A percentile compares a stretch with the other conserved stretches of the same genome.
phyloP scores from a whole-genome alignment of 768 basidiomycete species.

The Auricularia sp. region DNA sequence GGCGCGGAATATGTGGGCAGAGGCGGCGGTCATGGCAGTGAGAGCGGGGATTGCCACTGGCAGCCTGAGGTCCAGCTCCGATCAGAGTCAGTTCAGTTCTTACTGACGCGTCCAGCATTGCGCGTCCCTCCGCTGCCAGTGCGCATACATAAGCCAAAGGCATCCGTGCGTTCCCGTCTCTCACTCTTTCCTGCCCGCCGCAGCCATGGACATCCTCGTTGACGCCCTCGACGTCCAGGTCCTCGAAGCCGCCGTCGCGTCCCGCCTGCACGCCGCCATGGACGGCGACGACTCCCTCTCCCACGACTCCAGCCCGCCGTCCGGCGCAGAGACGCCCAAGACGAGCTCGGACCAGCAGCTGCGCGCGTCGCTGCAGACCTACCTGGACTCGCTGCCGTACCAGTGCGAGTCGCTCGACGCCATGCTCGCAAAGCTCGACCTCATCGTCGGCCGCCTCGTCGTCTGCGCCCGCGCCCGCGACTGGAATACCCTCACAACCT shows the following conservation, averaged over 20 bases:
- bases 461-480: conserved; percentile 66
- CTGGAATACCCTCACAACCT: conserved; percentile 63
- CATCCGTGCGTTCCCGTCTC: background rate
- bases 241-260: background rate
- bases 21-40: background rate
- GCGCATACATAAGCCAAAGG: background rate
- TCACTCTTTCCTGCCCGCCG: background rate
- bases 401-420: conserved; percentile 58
- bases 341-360: background rate
- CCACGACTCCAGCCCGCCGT: background rate
- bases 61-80: background rate
- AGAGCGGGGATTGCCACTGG: background rate
- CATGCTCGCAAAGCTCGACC: conserved; percentile 61
- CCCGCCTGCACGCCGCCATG: conserved; percentile 25
- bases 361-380: conserved; percentile 43
- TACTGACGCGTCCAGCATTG: conserved; percentile 17
- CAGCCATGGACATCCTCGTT: background rate
- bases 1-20: background rate
- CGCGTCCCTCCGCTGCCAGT: conserved; percentile 10
- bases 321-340: background rate
- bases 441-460: conserved; percentile 57
- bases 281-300: conserved; percentile 34
- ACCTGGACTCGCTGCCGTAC: conserved; percentile 63
- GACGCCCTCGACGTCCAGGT: background rate
- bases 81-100: background rate